phyloP scores from a whole-genome alignment of 805 yeast species.

The Wickerhamiella lipophila region DNA sequence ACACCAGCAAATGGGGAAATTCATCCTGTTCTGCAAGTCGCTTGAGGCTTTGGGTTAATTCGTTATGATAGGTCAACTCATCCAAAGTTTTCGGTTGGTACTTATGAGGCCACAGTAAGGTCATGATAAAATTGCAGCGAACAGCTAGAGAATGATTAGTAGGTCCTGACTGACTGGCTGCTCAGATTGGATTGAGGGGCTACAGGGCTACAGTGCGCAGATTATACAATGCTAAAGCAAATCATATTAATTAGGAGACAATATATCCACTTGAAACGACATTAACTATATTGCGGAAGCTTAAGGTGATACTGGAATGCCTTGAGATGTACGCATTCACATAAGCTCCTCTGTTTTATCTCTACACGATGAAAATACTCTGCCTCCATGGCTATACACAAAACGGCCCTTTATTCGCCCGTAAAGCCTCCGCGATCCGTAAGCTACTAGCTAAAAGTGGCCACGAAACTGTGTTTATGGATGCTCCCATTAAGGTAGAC shows the following conservation, averaged over 20 bases:
- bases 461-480: slow-evolving; percentile 60
- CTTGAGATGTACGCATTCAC: not conserved
- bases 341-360: not conserved
- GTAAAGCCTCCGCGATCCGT: slow-evolving; percentile 79
- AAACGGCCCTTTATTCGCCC: slow-evolving; percentile 69
- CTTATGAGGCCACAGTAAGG: slow-evolving; percentile 89
- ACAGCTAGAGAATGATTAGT: not conserved
- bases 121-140: not conserved
- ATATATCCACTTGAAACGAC: no score
- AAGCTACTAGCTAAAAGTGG: slow-evolving; percentile 56
- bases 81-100: slow-evolving; percentile 65
- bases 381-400: slow-evolving; percentile 83
- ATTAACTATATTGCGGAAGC: no score
- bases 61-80: slow-evolving; percentile 52
- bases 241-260: no score
- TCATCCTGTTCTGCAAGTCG: slow-evolving; percentile 63
- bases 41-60: slow-evolving; percentile 48
- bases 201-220: no score
- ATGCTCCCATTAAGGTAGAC: slow-evolving; percentile 59
- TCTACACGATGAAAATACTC: slow-evolving; percentile 37
- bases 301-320: no score
- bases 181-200: no score
- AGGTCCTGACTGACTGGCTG: not conserved
- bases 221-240: no score
- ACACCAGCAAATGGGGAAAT: slow-evolving; percentile 81